phyloP scores from a whole-genome alignment of 352 stramenopile genomes.

The Bremia lactucae region DNA sequence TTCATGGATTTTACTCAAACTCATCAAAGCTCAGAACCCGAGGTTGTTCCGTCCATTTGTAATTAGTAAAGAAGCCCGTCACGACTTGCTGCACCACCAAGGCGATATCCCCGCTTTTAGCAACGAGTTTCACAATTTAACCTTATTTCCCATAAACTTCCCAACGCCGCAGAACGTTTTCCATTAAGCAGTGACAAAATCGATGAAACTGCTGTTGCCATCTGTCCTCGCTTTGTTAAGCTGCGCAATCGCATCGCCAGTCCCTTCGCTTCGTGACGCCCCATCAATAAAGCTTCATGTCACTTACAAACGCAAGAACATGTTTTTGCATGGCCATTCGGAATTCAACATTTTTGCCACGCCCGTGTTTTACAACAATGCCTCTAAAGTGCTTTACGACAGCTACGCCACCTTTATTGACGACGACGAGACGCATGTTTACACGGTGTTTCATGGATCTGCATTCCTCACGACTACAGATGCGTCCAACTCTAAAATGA shows the following conservation, averaged over 20 bases:
- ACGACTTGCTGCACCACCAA: no score
- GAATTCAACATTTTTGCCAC: conserved; percentile 27
- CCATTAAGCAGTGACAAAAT: no score
- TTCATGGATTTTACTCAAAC: no score
- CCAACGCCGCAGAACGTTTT: no score
- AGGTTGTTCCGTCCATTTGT: no score
- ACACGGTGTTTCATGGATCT: conserved; percentile 16
- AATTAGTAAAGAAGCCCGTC: no score
- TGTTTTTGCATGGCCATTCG: conserved; percentile 21
- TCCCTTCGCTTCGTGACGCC: not conserved
- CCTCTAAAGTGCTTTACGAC: conserved; percentile 19
- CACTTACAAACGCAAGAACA: conserved; percentile 17
- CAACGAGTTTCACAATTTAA: no score
- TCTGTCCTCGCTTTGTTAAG: not conserved
- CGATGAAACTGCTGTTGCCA: no score
- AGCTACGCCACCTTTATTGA: conserved; percentile 7
- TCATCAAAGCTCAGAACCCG: no score
- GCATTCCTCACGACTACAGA: conserved; percentile 12
- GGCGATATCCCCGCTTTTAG: no score
- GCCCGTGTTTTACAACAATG: conserved; percentile 8
- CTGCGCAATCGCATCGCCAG: not conserved
- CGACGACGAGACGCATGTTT: not conserved
- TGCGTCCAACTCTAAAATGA: not conserved
- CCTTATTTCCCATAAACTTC: no score
- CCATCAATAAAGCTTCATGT: conserved; percentile 24